phyloP scores from a whole-genome alignment of 2,329 filamentous ascomycete species.

The Podosphaera leucotricha region DNA sequence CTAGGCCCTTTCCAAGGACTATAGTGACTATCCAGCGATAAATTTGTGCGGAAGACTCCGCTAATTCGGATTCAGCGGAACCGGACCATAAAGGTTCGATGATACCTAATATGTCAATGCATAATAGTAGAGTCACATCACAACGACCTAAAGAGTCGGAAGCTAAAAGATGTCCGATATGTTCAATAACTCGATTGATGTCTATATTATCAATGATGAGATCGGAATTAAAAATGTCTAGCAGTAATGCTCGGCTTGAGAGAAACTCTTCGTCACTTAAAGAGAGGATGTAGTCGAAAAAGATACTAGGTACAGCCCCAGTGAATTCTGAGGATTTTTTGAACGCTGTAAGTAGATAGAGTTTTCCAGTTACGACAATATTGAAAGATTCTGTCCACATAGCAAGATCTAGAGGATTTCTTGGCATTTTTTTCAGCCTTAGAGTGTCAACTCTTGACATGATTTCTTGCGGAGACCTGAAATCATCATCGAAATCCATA shows the following conservation, averaged over 20 bases:
- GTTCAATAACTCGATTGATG: slow-evolving; percentile 24
- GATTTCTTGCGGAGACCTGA: slow-evolving; percentile 16
- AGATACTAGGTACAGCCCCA: slow-evolving; percentile 25
- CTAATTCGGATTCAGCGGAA: slow-evolving; percentile 26
- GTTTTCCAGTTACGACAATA: slow-evolving; percentile 6
- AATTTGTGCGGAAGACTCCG: slow-evolving; percentile 45
- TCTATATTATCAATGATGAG: slow-evolving; percentile 24
- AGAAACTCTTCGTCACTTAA: slow-evolving; percentile 30
- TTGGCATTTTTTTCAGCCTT: slow-evolving; percentile 22
- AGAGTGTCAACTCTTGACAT: slow-evolving; percentile 30
- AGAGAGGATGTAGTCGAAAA: slow-evolving; percentile 25
- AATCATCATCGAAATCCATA: slow-evolving; percentile 37
- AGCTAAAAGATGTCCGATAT: slow-evolving; percentile 27
- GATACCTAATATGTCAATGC: slow-evolving; percentile 42
- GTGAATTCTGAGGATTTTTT: slow-evolving; percentile 4
- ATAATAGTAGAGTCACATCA: slow-evolving; percentile 45
- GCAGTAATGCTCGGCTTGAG: slow-evolving; percentile 24
- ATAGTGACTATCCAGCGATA: slow-evolving; percentile 55
- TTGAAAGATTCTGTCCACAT: slow-evolving; percentile 11
- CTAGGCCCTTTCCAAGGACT: slow-evolving; percentile 40
- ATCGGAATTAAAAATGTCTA: slow-evolving; percentile 30
- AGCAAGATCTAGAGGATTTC: slow-evolving; percentile 11
- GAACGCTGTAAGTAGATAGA: slow-evolving; percentile 10
- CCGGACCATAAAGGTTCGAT: slow-evolving; percentile 10
- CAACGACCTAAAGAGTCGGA: slow-evolving; percentile 43